These are phyloP conservation scores for Geranomyces variabilis DNA, from an alignment of 192 early-diverging fungal genomes.

Conservation along the genomic window DNA sequence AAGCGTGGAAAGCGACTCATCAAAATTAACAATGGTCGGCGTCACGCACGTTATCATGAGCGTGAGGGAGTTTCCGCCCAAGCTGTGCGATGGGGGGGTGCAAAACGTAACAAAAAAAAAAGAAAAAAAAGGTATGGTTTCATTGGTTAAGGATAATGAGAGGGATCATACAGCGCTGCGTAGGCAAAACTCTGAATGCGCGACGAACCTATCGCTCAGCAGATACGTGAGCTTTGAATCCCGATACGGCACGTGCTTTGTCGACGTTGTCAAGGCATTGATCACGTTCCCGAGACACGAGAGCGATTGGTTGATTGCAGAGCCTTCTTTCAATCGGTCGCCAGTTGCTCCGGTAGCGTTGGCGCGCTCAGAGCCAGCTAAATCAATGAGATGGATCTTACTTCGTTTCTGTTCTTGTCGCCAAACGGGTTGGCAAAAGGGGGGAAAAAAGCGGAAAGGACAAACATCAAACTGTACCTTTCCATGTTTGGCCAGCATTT, in stretches of 20 bases:
- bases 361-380: constrained; percentile 89
- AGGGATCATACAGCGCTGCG: no score
- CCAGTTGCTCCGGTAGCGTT: constrained; percentile 87
- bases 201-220: constrained; percentile 43
- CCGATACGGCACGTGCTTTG: constrained; percentile 54
- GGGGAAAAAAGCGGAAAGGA: no score
- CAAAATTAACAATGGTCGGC: constrained; percentile 33
- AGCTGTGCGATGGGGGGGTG: constrained; percentile 9
- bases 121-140: neutral
- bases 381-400: constrained; percentile 78
- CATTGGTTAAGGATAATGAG: no score
- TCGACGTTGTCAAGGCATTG: constrained; percentile 64
- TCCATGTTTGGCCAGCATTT: constrained; percentile 40
- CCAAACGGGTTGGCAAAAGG: no score
- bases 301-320: constrained; percentile 82
- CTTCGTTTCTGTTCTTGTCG: constrained; percentile 34
- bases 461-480: no score
- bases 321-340: constrained; percentile 74
- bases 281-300: constrained; percentile 82
- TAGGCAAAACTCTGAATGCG: neutral
- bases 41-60: constrained; percentile 58
- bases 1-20: constrained; percentile 44
- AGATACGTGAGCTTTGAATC: constrained; percentile 62
- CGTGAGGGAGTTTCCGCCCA: constrained; percentile 61
- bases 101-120: neutral